A percentile compares a stretch with the other conserved stretches of the same genome.
Conservation (phyloP, 768 basidiomycete species). For the Imleria badia region DNA sequence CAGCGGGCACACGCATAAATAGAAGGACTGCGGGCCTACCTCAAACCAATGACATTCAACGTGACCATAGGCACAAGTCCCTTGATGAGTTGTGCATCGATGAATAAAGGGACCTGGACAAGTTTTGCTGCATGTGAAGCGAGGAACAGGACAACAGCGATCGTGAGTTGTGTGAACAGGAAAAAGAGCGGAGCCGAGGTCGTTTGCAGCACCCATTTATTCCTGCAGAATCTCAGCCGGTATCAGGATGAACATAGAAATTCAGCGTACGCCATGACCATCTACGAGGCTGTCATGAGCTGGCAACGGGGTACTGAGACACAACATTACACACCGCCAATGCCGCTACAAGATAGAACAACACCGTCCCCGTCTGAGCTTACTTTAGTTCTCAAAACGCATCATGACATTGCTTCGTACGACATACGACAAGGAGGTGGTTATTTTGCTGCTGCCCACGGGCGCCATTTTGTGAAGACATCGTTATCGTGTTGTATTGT, state of each 20-base stretch:
- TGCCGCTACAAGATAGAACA: slow-evolving; percentile 89
- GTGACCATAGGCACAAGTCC: slow-evolving; percentile 73
- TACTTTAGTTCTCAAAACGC: slow-evolving; percentile 3
- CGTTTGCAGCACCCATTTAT: slow-evolving; percentile 87
- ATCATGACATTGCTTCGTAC: not conserved
- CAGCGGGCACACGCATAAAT: not conserved
- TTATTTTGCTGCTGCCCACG: slow-evolving; percentile 33
- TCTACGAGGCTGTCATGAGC: slow-evolving; percentile 42
- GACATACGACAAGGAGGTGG: slow-evolving; percentile 33
- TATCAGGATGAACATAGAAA: slow-evolving; percentile 20
- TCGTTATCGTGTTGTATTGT: not conserved
- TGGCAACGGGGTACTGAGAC: not conserved
- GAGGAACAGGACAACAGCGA: slow-evolving; percentile 76
- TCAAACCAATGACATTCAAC: slow-evolving; percentile 81
- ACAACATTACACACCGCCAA: slow-evolving; percentile 60
- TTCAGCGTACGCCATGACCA: slow-evolving; percentile 80
- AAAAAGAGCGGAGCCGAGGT: slow-evolving; percentile 84
- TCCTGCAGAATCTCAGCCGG: slow-evolving; percentile 43
- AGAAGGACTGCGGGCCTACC: slow-evolving; percentile 45
- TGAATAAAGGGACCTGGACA: slow-evolving; percentile 62
- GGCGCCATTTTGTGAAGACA: slow-evolving; percentile 28
- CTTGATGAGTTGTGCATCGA: slow-evolving; percentile 65
- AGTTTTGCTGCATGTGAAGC: slow-evolving; percentile 60
- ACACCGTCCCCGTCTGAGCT: slow-evolving; percentile 65
- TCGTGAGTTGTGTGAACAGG: slow-evolving; percentile 74